Base-by-base conservation (phyloP, 495 filamentous ascomycete species). In the Aspergillus avenaceus region DNA sequence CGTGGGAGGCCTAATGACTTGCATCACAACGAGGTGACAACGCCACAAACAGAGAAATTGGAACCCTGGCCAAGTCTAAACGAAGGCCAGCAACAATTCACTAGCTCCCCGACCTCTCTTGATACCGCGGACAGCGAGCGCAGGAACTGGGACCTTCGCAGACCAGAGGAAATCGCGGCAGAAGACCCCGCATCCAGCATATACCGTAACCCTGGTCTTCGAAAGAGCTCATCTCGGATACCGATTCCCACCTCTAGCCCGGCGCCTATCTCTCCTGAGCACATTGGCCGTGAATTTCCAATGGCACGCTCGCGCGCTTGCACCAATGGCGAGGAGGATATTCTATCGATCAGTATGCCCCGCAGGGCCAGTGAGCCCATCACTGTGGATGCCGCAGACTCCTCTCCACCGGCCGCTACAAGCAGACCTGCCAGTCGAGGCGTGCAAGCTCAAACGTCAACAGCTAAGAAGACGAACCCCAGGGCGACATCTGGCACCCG, bases 221-320 rank as follows among this genome's bases (percentile, higher is more conserved):
- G 74, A 14, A 75, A 76, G 54, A 75, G 72, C 58, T 73, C 74
- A 1, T 97, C 91, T 23, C 79, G 87, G 21, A 97, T 98, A 54
- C 93, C 93, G 0, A 75, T 97, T 32, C 81, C 86, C 9, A 89
- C 86, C 53, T 65, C 78, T 9, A 95, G 88, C 57, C 85, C 87
- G 1, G 77, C 83, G 22, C 89, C 89, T n/a, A 81, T 91, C 47
- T 82, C 87, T 2, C 65, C 79, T 28, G 50, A 53, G 76, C 84
- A 49, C 78, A 82, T 49, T 24, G 90, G 90, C 37, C 82, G 90
- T 50, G 84, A 89, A 63, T 82, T 79, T 14, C 83, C 84, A 12
- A 69, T 84, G 31, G 69, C 76, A 32, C 81, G 89, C 53, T 88
- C 81, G 54, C 79, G 81, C 34, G 73, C 71, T 12, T 70, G 69